These are phyloP conservation scores for Mollisia scopiformis DNA, from an alignment of 2,329 filamentous ascomycete species.

Conservation along the genomic window DNA sequence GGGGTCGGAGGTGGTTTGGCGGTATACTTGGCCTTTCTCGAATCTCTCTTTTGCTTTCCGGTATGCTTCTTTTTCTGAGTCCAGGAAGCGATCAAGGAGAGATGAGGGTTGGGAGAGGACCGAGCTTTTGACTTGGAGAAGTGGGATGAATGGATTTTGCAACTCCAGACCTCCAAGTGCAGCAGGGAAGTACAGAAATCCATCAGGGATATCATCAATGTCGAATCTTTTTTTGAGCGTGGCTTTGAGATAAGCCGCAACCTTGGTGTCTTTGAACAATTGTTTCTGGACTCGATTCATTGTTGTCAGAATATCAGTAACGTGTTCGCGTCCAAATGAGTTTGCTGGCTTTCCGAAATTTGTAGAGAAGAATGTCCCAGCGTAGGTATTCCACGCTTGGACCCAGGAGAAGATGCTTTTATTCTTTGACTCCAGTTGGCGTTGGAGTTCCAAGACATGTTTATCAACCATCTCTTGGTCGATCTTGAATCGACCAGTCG, in stretches of 20 bases:
- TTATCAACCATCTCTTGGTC: conserved; percentile 56
- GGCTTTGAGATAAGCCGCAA: conserved; percentile 50
- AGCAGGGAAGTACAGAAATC: conserved; percentile 45
- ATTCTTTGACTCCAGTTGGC: conserved; percentile 53
- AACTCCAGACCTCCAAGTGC: conserved; percentile 44
- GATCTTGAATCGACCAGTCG: conserved; percentile 54
- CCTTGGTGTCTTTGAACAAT: conserved; percentile 48
- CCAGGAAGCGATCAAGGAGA: conserved; percentile 33
- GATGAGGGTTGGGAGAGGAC: conserved; percentile 31
- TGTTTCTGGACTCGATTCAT: conserved; percentile 54
- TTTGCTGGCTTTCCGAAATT: conserved; percentile 60
- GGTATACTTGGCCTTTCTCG: conserved; percentile 21
- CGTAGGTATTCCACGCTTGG: conserved; percentile 62
- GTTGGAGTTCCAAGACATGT: conserved; percentile 58
- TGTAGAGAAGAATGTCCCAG: conserved; percentile 57
- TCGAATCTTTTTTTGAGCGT: conserved; percentile 53
- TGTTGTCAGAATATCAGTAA: conserved; percentile 56
- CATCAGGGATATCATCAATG: conserved; percentile 41
- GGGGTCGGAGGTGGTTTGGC: conserved; percentile 18
- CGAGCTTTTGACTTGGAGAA: conserved; percentile 33
- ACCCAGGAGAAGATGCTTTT: conserved; percentile 60
- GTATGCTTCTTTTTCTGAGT: conserved; percentile 41
- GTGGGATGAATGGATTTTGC: conserved; percentile 44
- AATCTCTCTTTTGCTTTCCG: conserved; percentile 37
- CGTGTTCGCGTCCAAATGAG: conserved; percentile 56